phyloP scores from a whole-genome alignment of 202 grass and related monocot species.

The Setaria viridis region DNA sequence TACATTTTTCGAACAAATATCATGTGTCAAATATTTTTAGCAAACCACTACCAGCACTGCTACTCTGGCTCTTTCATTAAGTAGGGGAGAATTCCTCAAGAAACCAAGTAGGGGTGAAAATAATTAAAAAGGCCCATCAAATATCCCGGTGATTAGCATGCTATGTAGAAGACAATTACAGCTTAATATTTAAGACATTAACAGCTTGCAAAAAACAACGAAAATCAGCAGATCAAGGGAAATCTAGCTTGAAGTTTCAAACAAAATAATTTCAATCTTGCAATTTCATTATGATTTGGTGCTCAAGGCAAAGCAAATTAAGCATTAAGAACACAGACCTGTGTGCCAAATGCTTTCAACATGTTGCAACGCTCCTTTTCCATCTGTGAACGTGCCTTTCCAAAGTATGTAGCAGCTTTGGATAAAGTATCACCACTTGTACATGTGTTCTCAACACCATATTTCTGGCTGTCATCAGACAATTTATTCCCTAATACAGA shows the following conservation, averaged over 20 bases:
- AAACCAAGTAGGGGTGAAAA: background rate
- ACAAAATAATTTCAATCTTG: background rate
- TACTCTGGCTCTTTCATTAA: background rate
- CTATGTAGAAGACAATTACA: background rate
- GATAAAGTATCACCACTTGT: conserved; percentile 88
- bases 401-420: conserved; percentile 70
- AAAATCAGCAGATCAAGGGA: background rate
- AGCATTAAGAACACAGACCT: conserved; percentile 57
- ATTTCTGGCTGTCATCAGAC: conserved; percentile 91
- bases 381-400: conserved; percentile 69
- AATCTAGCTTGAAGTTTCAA: background rate
- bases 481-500: conserved; percentile 73
- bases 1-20: background rate
- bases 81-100: background rate
- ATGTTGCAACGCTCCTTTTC: conserved; percentile 82
- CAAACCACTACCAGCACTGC: background rate
- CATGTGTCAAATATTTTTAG: background rate
- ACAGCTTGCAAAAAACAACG: background rate
- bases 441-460: conserved; percentile 80
- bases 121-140: background rate
- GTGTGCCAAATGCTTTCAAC: conserved; percentile 87
- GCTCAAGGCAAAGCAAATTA: conserved; percentile 15
- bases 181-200: background rate
- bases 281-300: background rate
- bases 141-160: background rate